phyloP scores from a whole-genome alignment of 2,329 filamentous ascomycete genomes.

The Dactylonectria macrodidyma region DNA sequence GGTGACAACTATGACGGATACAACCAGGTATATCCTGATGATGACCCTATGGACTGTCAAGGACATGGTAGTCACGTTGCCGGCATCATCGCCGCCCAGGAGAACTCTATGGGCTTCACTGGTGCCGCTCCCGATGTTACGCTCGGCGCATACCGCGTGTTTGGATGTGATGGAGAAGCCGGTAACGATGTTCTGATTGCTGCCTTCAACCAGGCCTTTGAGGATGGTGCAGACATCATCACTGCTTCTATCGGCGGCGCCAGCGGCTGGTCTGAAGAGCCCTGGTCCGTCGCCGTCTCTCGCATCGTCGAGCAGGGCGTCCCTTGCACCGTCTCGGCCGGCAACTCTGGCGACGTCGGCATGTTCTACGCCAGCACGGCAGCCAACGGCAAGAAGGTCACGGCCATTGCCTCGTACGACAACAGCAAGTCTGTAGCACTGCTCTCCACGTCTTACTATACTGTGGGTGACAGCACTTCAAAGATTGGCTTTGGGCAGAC shows the following conservation, averaged over 20 bases:
- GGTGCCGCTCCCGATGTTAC: conserved; percentile 71
- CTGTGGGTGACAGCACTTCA: conserved; percentile 52
- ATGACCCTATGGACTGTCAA: conserved; percentile 68
- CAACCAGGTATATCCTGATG: conserved; percentile 60
- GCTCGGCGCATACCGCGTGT: conserved; percentile 70
- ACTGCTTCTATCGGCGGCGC: conserved; percentile 67
- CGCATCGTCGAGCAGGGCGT: conserved; percentile 69
- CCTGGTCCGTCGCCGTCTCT: conserved; percentile 65
- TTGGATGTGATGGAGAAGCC: conserved; percentile 67
- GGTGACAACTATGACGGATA: conserved; percentile 66
- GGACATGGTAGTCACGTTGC: conserved; percentile 75
- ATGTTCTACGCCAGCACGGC: conserved; percentile 66
- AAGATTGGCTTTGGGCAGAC: conserved; percentile 60
- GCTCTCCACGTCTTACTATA: conserved; percentile 59
- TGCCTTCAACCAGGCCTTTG: conserved; percentile 72
- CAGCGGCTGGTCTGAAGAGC: conserved; percentile 67
- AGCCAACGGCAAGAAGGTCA: conserved; percentile 62
- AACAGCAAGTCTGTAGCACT: conserved; percentile 61
- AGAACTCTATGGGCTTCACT: conserved; percentile 66
- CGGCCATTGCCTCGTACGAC: conserved; percentile 66
- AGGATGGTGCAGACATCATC: conserved; percentile 72
- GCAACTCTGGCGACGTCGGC: conserved; percentile 63
- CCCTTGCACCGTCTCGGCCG: conserved; percentile 66
- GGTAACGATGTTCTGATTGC: conserved; percentile 71
- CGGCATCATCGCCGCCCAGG: conserved; percentile 74